Conservation (phyloP, 768 basidiomycete genomes). For the Kwoniella botswanensis region DNA sequence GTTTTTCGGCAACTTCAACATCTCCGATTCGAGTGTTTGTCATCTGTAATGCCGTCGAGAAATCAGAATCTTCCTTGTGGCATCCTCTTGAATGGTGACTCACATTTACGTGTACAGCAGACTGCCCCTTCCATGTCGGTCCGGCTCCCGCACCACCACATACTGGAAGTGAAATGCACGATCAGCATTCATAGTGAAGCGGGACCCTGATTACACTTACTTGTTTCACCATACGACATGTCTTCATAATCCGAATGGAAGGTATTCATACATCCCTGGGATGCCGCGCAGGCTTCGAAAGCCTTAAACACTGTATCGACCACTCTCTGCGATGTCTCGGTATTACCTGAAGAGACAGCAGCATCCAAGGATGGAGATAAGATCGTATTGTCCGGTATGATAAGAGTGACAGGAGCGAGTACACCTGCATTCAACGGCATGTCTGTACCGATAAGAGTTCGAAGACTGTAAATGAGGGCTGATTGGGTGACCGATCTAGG, state of each 20-base stretch:
- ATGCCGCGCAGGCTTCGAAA: conserved; percentile 87
- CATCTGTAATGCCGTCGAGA: conserved; percentile 5
- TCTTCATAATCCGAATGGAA: conserved; percentile 86
- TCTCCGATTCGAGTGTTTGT: conserved; percentile 45
- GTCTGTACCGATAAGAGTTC: conserved; percentile 42
- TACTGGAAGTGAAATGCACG: conserved; percentile 58
- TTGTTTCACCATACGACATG: conserved; percentile 73
- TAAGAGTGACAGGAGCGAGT: conserved; percentile 63
- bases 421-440: conserved; percentile 51
- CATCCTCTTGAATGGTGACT: background rate
- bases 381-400: conserved; percentile 77
- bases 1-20: conserved; percentile 42
- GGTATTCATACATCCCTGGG: conserved; percentile 83
- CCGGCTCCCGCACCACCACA: conserved; percentile 49
- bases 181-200: conserved; percentile 51
- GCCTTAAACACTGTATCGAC: conserved; percentile 93
- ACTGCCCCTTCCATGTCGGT: conserved; percentile 43
- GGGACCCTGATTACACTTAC: background rate
- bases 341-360: conserved; percentile 88
- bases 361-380: conserved; percentile 81
- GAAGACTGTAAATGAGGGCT: conserved; percentile 51
- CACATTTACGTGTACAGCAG: conserved; percentile 31
- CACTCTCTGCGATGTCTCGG: conserved; percentile 87
- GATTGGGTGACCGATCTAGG: conserved; percentile 45
- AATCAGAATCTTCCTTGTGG: conserved; percentile 33